Percentiles rank a stretch among this genome's conserved stretches.
phyloP scores from a whole-genome alignment of 306 rosid species.

The Corylus avellana region DNA sequence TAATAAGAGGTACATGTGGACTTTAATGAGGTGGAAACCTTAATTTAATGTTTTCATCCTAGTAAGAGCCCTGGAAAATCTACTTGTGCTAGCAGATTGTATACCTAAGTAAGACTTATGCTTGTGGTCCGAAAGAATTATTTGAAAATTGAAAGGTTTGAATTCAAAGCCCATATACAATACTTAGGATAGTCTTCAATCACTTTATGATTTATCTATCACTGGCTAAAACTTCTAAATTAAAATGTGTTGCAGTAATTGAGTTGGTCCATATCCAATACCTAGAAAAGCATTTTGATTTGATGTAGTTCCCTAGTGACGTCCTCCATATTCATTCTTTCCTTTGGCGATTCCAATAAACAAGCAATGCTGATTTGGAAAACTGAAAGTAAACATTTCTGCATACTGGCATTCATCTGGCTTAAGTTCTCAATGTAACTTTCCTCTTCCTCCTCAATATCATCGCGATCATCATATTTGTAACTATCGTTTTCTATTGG shows the following conservation, averaged over 20 bases:
- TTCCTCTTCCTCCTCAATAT: not conserved
- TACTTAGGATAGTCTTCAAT: too few species aligned
- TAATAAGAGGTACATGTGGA: too few species aligned
- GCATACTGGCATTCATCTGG: not conserved
- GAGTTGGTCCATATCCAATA: not conserved
- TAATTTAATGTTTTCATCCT: not conserved
- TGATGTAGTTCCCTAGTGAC: slow-evolving; percentile 22
- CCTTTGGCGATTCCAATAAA: slow-evolving; percentile 26
- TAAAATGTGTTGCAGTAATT: not conserved
- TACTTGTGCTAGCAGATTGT: too few species aligned
- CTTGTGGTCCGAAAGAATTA: too few species aligned
- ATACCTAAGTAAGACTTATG: too few species aligned
- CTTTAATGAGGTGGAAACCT: too few species aligned
- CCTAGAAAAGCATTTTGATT: not conserved
- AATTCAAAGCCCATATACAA: too few species aligned
- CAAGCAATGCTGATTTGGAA: slow-evolving; percentile 34
- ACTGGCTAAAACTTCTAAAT: not conserved
- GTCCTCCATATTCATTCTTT: slow-evolving; percentile 35
- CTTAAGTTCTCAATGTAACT: not conserved
- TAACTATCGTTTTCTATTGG: not conserved
- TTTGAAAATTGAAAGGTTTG: too few species aligned
- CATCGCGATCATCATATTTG: not conserved
- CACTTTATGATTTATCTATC: not conserved
- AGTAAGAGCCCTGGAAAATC: too few species aligned
- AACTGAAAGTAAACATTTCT: slow-evolving; percentile 28